phyloP scores from a whole-genome alignment of 2,329 filamentous ascomycete genomes.

The Ascochyta viciae-villosae region DNA sequence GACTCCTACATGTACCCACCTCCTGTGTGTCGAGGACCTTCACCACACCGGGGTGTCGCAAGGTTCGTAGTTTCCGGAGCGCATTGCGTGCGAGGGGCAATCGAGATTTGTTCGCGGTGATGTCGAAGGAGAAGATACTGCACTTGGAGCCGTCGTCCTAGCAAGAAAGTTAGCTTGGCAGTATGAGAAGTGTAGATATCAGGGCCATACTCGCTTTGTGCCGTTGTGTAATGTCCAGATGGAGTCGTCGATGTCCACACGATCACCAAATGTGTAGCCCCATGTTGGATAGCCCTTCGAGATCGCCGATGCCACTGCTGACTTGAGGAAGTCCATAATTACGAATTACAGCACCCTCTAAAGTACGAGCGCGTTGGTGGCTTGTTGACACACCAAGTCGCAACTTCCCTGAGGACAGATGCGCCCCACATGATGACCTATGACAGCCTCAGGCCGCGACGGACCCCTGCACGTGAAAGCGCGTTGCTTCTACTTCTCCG shows the following conservation, averaged over 20 bases:
- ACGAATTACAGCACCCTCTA: background rate
- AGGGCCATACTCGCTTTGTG: constrained; percentile 75
- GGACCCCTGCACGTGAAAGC: constrained; percentile 21
- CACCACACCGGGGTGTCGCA: constrained; percentile 93
- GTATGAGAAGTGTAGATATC: constrained; percentile 15
- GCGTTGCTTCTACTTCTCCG: constrained; percentile 8
- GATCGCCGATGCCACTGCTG: constrained; percentile 94
- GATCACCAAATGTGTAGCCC: constrained; percentile 90
- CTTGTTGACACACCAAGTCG: constrained; percentile 8
- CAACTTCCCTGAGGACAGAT: constrained; percentile 24
- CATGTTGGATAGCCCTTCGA: constrained; percentile 86
- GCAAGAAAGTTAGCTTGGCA: constrained; percentile 30
- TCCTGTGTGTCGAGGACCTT: constrained; percentile 95
- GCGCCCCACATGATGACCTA: constrained; percentile 20
- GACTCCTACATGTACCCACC: constrained; percentile 56
- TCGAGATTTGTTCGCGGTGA: constrained; percentile 78
- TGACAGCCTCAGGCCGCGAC: constrained; percentile 6
- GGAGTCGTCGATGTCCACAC: constrained; percentile 88
- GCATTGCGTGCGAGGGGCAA: constrained; percentile 91
- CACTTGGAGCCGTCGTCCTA: constrained; percentile 94
- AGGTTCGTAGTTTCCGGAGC: constrained; percentile 87
- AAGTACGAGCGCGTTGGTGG: constrained; percentile 2
- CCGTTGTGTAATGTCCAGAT: constrained; percentile 98
- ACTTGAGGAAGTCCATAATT: constrained; percentile 95
- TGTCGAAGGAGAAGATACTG: constrained; percentile 96